Evolutionary conservation across 1,284 basidiomycete genomes (phyloP), one percentile per base, ranked within the genome.

Genomic region (Sporisorium iseilematis-ciliati): DNA sequence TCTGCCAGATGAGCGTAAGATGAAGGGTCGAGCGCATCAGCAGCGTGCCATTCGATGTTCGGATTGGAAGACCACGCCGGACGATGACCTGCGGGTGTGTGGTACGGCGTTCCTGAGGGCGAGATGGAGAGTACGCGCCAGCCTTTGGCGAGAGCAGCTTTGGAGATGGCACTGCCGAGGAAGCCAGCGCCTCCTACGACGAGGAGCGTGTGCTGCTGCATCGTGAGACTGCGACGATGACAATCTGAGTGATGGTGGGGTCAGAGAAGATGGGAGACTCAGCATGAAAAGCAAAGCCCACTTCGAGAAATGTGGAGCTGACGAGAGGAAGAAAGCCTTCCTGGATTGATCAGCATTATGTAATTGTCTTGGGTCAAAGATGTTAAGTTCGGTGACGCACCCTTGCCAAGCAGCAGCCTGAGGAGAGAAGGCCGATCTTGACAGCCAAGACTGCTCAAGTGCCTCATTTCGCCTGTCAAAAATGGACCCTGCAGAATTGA

Each of bases 171-270:
- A 25, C 95, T 97, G 62, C 96, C 95, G 75, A 97, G 90, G 87
- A 96, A 97, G 14, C 95, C 95, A 86, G 97, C 97, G 33, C 95
- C 95, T 20, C 95, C 95, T 1, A 97, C 90, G 33, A 97, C 94
- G 14, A 83, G 66, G 8, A 84, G 40, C 3, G 75, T 77, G 31
- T 67, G 69, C 55, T 71, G 68, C 57, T 45, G 51, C 57, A 60
- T 67, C 4, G 29, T 29, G 21, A 31, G 38, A 20, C n/a, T 20
- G 31, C 23, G 12, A 20, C 4, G 42, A 53, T 2, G 41, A 38
- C 16, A 14, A 33, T 33, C 33, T 33, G 6, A 12, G 6, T 33
- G 29, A 20, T 38, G 31, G 16, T 33, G 43, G 20, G 43, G 23
- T 41, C 5, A 18, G 35, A 52, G 21, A 18, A 21, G 16, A 23